Evolutionary conservation across 148 eudicot species (phyloP), one percentile per base, ranked within the genome.

Genomic region (Tetragonia tetragonoides): DNA sequence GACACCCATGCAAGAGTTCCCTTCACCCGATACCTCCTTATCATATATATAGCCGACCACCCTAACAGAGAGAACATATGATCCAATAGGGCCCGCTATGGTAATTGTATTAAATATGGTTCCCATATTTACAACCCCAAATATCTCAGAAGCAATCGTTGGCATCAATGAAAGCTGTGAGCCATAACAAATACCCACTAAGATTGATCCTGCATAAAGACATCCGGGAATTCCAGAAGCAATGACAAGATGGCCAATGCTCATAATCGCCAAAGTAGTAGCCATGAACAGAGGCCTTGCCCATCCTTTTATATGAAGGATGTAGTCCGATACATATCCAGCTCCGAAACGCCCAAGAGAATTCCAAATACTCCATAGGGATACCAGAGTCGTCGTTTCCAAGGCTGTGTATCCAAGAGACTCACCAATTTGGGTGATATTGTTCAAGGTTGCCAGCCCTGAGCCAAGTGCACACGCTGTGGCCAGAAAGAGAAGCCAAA

Each of bases 151-250:
- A 34, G 80, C 86, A 56, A 93, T 91, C 20, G 93, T 85, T 2
- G 95, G 97, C 97, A 93, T 91, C 73, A 93, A 75, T 0, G 97
- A 91, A 85, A 89, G 87, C 63, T 91, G 95, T 1, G 93, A 89
- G 12, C 95, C 95, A 44, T 88, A 91, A 66, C 88, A 89, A 66
- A 89, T 72, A 10, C 97, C 97, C 59, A 91, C 89, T 38, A 91
- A 18, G 49, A 91, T 44, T 0, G 95, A 88, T 3, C 93, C 97
- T 10, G 66, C 66, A 63, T 89, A 91, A 10, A 93, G 80, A 76
- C 86, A 86, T 53, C 92, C 89, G 0, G 92, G 87, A n/a, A 89
- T 70, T 60, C 92, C 93, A 47, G 86, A 86, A 66, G 93, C 95
- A 72, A 93, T 87, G 69, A 86, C 77, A 10, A 66, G 61, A 77